Evolutionary conservation across 768 basidiomycete genomes (phyloP), one percentile per base, ranked within the genome.

Genomic region (Amanita rubescens): DNA sequence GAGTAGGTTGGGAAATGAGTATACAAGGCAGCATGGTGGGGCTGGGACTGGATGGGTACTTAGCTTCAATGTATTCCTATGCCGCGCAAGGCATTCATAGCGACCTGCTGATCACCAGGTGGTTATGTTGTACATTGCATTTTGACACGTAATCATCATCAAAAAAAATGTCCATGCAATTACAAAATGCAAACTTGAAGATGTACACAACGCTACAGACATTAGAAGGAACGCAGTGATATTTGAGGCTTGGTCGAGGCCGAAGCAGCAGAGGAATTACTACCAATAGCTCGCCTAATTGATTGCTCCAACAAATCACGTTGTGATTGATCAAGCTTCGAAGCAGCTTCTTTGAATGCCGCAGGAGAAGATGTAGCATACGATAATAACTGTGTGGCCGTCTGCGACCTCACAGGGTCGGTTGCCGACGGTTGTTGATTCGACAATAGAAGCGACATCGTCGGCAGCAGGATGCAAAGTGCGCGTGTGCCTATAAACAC

Each of bases 281-380:
- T 76, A 27, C 80, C 81, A 0, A 94, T 77, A 3, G 85, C 84
- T 50, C 84, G 83, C 56, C 94, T 78, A 47, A 96, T 79, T 0
- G 87, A 85, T 41, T 77, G 74, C 65, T 97, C 94, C 49, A 97
- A 65, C 20, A 78, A 68, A 45, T 84, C 82, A 42, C 83, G 71
- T 5, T 75, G 75, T 0, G 74, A 65, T 6, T 73, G 63, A 25
- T 85, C 82, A 19, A 97, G 73, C 45, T 77, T 81, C 8, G 71
- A 76, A 2, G 89, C 85, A 1, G 87, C 90, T 42, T 92, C 90
- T 65, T 90, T 92, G 78, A 97, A 97, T 11, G 86, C 79, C 3
- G 70, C 64, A 0, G 94, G 87, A 3, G 84, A 80, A 0, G 77
- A 68, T 0, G 86, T 77, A 0, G 93, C 93, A 54, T 90, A 84